These are phyloP conservation scores for Neocucurbitaria cava DNA, from an alignment of 2,329 filamentous ascomycete species.

Conservation along the genomic window DNA sequence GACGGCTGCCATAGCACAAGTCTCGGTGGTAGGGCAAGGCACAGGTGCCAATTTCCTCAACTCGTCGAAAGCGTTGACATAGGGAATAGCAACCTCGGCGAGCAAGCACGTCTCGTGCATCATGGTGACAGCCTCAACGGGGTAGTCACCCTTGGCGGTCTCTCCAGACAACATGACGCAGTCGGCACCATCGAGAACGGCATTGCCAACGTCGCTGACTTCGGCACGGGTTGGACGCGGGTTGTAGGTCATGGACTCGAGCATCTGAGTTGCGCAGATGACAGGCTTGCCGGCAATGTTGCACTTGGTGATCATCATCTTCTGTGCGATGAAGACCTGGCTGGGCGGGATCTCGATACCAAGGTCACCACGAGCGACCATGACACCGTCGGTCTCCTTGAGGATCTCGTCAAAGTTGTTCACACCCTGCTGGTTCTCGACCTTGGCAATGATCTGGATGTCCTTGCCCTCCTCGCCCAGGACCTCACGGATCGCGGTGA, in stretches of 20 bases:
- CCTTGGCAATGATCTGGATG: slow-evolving; percentile 99
- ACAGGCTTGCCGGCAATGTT: slow-evolving; percentile 98
- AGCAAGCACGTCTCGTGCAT: slow-evolving; percentile 98
- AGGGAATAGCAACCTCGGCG: slow-evolving; percentile 96
- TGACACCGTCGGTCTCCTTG: slow-evolving; percentile 95
- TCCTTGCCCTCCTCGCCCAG: slow-evolving; percentile 91
- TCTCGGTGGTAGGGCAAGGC: slow-evolving; percentile 88
- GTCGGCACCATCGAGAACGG: slow-evolving; percentile 95
- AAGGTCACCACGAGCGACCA: slow-evolving; percentile 98
- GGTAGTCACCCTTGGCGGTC: slow-evolving; percentile 97
- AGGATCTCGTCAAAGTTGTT: slow-evolving; percentile 99
- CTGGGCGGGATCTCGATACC: slow-evolving; percentile 98
- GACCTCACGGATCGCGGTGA: slow-evolving; percentile 88
- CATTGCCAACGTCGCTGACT: slow-evolving; percentile 98
- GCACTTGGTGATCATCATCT: slow-evolving; percentile 99
- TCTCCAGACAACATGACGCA: slow-evolving; percentile 99
- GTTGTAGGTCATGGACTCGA: slow-evolving; percentile 99
- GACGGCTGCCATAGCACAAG: slow-evolving; percentile 95
- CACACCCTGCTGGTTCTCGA: slow-evolving; percentile 99
- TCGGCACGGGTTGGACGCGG: slow-evolving; percentile 96
- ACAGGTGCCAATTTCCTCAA: slow-evolving; percentile 82
- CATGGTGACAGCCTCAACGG: slow-evolving; percentile 88
- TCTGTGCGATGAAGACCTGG: slow-evolving; percentile 98
- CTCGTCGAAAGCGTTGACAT: slow-evolving; percentile 96
- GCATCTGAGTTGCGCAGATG: slow-evolving; percentile 99